Evolutionary conservation across 1,139 yeast genomes (phyloP).

Genomic region (Lodderomyces pseudojiufengensis): DNA sequence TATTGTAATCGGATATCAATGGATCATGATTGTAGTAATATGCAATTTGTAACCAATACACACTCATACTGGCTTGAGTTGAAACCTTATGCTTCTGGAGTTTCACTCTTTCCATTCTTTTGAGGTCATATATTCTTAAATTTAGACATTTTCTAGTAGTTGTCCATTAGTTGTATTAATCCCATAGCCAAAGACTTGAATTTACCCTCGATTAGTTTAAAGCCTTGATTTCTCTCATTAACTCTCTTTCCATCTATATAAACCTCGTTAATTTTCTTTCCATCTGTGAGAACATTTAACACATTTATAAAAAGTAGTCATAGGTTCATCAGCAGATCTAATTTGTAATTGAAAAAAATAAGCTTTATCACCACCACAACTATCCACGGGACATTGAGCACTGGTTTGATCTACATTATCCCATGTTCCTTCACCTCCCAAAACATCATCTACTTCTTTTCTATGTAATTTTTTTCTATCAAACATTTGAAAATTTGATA

Average conservation of each 20-base stretch:
- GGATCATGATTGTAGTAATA: no score
- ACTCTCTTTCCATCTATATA: conserved; percentile 1
- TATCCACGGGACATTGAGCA: conserved; percentile 84
- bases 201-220: no score
- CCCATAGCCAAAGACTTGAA: no score
- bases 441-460: conserved; percentile 91
- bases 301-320: conserved; percentile 96
- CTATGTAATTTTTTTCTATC: conserved; percentile 80
- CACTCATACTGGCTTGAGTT: no score
- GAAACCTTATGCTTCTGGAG: no score
- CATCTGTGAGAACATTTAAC: conserved; percentile 91
- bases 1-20: no score
- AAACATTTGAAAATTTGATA: conserved; percentile 75
- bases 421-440: conserved; percentile 98
- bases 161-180: no score
- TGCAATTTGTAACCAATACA: no score
- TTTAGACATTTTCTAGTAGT: no score
- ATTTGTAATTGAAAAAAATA: conserved; percentile 96
- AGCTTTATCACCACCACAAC: conserved; percentile 87
- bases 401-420: conserved; percentile 92
- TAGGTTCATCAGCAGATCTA: conserved; percentile 87
- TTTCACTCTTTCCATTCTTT: no score
- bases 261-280: conserved; percentile 93
- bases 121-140: no score
- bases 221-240: no score